Percentiles rank a stretch among this genome's conserved stretches.
Conservation (phyloP, 805 yeast genomes). For the Candida berthetii region DNA sequence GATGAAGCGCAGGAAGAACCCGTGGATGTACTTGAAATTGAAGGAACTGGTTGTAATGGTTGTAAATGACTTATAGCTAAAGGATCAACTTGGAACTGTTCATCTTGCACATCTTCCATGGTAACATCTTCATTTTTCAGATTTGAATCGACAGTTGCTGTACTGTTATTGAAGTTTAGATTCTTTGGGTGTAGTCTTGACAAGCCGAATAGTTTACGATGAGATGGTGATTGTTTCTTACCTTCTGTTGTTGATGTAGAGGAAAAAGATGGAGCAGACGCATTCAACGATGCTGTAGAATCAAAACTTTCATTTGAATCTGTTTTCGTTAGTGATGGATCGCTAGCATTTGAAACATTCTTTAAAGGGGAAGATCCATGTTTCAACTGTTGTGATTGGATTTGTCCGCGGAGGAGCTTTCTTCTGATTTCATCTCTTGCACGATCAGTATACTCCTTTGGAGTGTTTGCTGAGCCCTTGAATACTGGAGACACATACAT, state of each 20-base stretch:
- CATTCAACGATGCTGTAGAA: constrained; percentile 6
- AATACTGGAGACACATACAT: constrained; percentile 20
- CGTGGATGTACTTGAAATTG: constrained; percentile 9
- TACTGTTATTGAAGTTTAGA: background rate
- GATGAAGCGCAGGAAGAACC: constrained; percentile 6
- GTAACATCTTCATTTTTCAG: constrained; percentile 8
- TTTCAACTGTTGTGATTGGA: constrained; percentile 11
- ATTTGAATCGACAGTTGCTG: background rate
- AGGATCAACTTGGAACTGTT: background rate
- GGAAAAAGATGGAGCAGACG: too few relatives aligned
- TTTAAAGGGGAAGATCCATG: constrained; percentile 24
- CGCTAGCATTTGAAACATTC: constrained; percentile 18
- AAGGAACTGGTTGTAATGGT: constrained; percentile 18
- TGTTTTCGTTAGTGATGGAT: constrained; percentile 10
- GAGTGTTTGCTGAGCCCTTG: constrained; percentile 15
- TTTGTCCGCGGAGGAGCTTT: constrained; percentile 7
- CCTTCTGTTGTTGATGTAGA: too few relatives aligned
- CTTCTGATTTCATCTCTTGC: constrained; percentile 23
- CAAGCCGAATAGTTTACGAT: background rate
- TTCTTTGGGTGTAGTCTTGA: background rate
- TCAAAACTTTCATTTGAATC: constrained; percentile 16
- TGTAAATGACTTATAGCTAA: constrained; percentile 8
- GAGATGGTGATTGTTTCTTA: too few relatives aligned
- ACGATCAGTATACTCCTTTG: constrained; percentile 21
- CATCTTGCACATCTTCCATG: background rate